Evolutionary conservation across 2,329 filamentous ascomycete species (phyloP).

Genomic region (Coniochaeta sp.): DNA sequence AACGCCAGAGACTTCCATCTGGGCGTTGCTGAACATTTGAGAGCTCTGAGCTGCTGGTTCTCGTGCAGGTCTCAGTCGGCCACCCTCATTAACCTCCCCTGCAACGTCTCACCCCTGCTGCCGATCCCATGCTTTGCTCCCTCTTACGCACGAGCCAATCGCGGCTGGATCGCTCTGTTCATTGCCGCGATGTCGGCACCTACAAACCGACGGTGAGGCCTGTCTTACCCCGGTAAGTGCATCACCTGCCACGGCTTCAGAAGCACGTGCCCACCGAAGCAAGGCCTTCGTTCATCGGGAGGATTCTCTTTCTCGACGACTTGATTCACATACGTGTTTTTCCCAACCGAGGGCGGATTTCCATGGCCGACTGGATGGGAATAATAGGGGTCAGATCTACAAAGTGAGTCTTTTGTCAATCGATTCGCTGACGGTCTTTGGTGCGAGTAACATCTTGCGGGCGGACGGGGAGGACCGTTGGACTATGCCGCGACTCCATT

Average conservation of each 20-base stretch:
- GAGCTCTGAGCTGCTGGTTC: not conserved
- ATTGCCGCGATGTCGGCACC: not conserved
- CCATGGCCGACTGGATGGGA: not conserved
- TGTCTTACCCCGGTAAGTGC: not conserved
- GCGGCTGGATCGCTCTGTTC: not conserved
- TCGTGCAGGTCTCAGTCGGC: constrained; percentile 1
- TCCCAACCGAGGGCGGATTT: not conserved
- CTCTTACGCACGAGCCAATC: not conserved
- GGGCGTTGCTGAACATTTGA: not conserved
- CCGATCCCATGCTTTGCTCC: not conserved
- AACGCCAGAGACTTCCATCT: not conserved
- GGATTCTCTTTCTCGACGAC: no score
- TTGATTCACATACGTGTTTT: no score
- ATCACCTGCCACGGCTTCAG: not conserved
- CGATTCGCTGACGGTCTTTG: not conserved
- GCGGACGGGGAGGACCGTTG: constrained; percentile 4
- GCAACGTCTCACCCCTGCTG: not conserved
- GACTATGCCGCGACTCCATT: not conserved
- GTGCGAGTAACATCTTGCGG: not conserved
- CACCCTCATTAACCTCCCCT: not conserved
- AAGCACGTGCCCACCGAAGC: not conserved
- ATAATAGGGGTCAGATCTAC: not conserved
- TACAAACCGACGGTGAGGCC: not conserved
- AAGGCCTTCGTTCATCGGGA: not conserved
- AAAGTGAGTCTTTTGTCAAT: not conserved